Evolutionary conservation across 768 basidiomycete species (phyloP).

Genomic region (Naganishia kalamii): DNA sequence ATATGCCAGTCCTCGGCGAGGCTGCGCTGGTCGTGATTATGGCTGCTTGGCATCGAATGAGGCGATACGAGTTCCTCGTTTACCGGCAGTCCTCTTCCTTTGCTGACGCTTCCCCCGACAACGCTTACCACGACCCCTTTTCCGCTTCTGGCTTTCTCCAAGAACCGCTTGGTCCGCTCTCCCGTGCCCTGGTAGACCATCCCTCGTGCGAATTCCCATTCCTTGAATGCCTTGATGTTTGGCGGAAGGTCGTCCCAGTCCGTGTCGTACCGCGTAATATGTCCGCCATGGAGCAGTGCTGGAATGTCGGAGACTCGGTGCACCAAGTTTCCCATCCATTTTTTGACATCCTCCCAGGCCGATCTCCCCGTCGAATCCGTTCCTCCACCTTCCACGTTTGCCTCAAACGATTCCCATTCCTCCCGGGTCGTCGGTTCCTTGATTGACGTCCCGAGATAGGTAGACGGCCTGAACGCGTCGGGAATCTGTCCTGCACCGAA

Average conservation of each 20-base stretch:
- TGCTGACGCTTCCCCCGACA: constrained; percentile 41
- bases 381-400: too few species aligned
- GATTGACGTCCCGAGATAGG: neutral
- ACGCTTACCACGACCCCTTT: constrained; percentile 37
- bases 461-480: neutral
- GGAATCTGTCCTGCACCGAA: neutral
- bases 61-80: neutral
- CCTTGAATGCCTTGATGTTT: constrained; percentile 13
- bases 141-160: constrained; percentile 36
- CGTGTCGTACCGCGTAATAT: neutral
- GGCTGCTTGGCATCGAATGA: neutral
- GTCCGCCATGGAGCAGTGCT: neutral
- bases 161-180: constrained; percentile 31
- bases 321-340: neutral
- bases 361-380: neutral
- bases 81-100: constrained; percentile 32
- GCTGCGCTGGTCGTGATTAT: neutral
- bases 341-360: neutral
- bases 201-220: constrained; percentile 6
- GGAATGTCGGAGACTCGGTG: neutral
- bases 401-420: neutral
- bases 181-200: constrained; percentile 32
- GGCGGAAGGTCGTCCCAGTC: constrained; percentile 17
- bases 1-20: neutral
- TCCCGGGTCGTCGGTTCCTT: neutral